phyloP scores from a whole-genome alignment of 495 filamentous ascomycete genomes.

The Lepraria neglecta region DNA sequence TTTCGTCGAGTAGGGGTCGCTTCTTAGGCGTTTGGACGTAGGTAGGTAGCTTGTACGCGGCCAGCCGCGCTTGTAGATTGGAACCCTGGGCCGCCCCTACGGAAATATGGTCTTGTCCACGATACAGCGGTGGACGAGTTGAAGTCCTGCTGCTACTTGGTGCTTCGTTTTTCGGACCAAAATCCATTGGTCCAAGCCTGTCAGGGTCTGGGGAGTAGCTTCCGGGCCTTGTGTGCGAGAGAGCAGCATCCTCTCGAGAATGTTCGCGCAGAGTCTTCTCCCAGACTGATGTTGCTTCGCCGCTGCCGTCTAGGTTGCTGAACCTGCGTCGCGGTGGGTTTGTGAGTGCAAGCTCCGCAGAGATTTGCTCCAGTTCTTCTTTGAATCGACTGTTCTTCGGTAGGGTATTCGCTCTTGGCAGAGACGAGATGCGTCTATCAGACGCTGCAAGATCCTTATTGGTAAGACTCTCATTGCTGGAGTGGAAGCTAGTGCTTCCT shows the following conservation, averaged over 20 bases:
- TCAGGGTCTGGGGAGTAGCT: conserved; percentile 15
- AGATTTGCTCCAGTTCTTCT: conserved; percentile 22
- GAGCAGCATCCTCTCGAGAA: conserved; percentile 15
- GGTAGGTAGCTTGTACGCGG: conserved; percentile 14
- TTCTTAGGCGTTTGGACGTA: neutral
- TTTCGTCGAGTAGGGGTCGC: conserved; percentile 7
- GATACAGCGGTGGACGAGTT: neutral
- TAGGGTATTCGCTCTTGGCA: conserved; percentile 13
- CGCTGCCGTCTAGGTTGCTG: conserved; percentile 20
- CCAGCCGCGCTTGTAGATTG: conserved; percentile 17
- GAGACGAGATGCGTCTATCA: conserved; percentile 14
- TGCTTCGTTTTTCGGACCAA: neutral
- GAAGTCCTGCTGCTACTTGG: neutral
- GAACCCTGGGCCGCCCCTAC: conserved; percentile 10
- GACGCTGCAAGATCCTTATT: conserved; percentile 19
- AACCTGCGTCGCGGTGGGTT: conserved; percentile 18
- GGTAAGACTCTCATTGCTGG: conserved; percentile 20
- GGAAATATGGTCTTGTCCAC: neutral
- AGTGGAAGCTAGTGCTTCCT: conserved; percentile 16
- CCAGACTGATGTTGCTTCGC: conserved; percentile 16
- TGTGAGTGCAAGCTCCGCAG: conserved; percentile 15
- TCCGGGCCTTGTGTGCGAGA: conserved; percentile 17
- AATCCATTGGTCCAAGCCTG: neutral
- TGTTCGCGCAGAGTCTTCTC: conserved; percentile 23
- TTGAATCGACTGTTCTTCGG: conserved; percentile 22